phyloP scores from a whole-genome alignment of 2,329 filamentous ascomycete species.

The Fusarium metavorans region DNA sequence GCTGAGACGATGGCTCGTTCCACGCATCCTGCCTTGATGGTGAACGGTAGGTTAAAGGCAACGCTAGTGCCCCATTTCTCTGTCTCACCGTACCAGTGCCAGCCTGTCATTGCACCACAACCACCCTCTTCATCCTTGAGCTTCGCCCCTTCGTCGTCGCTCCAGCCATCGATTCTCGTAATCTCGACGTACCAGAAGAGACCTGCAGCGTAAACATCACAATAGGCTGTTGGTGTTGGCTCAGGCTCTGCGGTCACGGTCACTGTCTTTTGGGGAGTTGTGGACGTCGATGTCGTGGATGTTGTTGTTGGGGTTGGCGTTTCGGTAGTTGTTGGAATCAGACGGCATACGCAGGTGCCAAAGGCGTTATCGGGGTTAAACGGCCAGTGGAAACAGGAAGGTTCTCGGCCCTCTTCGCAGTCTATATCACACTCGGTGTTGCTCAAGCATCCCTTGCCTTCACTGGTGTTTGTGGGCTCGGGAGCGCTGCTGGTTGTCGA shows the following conservation, averaged over 20 bases:
- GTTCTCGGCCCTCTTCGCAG: not conserved
- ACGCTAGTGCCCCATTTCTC: not conserved
- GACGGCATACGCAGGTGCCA: not conserved
- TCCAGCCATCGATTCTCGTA: not conserved
- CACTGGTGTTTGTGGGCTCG: not conserved
- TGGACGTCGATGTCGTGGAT: not conserved
- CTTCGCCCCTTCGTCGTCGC: not conserved
- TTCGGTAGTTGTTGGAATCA: not conserved
- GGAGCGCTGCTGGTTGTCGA: not conserved
- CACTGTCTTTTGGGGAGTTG: not conserved
- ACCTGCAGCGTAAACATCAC: not conserved
- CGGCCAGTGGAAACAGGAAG: not conserved
- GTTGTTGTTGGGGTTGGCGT: not conserved
- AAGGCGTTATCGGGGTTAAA: not conserved
- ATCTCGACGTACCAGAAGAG: not conserved
- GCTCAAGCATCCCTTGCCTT: not conserved
- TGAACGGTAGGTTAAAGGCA: not conserved
- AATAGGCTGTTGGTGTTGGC: not conserved
- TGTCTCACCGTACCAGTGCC: not conserved
- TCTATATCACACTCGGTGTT: not conserved
- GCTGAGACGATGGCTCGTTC: not conserved
- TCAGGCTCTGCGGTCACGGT: not conserved
- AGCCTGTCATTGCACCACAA: not conserved
- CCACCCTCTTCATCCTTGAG: not conserved
- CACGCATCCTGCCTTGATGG: not conserved